phyloP scores from a whole-genome alignment of 768 basidiomycete species.

The Pholiota conissans region DNA sequence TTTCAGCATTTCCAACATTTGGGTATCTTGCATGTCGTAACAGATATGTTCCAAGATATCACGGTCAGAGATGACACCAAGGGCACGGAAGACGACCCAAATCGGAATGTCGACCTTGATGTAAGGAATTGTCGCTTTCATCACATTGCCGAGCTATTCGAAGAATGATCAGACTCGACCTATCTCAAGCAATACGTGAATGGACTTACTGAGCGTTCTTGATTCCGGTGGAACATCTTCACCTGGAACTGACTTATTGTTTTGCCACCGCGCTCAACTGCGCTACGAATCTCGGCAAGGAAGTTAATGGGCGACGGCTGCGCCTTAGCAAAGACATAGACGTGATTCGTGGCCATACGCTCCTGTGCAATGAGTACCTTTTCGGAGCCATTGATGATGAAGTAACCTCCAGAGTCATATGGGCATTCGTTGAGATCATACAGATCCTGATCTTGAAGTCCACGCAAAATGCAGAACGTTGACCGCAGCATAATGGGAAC shows the following conservation, averaged over 20 bases:
- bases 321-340: conserved; percentile 98
- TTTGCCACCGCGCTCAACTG: conserved; percentile 97
- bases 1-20: conserved; percentile 97
- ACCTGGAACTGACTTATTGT: conserved; percentile 97
- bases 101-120: conserved; percentile 98
- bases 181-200: conserved; percentile 1
- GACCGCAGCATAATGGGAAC: conserved; percentile 98
- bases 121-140: conserved; percentile 97
- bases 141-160: conserved; percentile 79
- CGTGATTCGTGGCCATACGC: conserved; percentile 98
- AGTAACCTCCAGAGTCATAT: conserved; percentile 98
- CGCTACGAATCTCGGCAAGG: conserved; percentile 95
- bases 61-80: conserved; percentile 95
- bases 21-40: conserved; percentile 94
- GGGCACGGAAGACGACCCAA: conserved; percentile 97
- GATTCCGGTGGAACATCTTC: conserved; percentile 91
- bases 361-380: conserved; percentile 99
- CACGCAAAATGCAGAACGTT: conserved; percentile 89
- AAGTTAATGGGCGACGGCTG: conserved; percentile 96
- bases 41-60: conserved; percentile 99
- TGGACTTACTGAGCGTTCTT: conserved; percentile 79
- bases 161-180: conserved; percentile 6
- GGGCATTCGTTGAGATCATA: conserved; percentile 97
- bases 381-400: conserved; percentile 99
- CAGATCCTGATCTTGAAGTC: conserved; percentile 74